Evolutionary conservation across 257 asterid species (phyloP).

Genomic region (Ocimum tenuiflorum): DNA sequence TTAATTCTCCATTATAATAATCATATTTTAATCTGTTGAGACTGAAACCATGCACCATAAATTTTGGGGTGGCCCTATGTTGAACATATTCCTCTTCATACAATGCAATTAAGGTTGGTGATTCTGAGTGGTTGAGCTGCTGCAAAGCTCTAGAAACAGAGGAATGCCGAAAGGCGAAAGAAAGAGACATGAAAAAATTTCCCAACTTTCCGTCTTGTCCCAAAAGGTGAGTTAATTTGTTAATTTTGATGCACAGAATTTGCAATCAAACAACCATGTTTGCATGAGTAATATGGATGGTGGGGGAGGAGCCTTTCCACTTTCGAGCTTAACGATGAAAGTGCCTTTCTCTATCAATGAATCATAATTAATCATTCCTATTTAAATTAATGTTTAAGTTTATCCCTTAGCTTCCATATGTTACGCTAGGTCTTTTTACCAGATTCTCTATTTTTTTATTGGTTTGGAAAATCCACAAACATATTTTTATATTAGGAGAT

Average conservation of each 20-base stretch:
- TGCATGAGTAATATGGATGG: constrained; percentile 18
- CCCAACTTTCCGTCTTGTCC: constrained; percentile 18
- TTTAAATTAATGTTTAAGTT: background rate
- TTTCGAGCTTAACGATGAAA: constrained; percentile 52
- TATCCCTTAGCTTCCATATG: background rate
- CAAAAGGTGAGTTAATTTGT: constrained; percentile 7
- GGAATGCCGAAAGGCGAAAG: constrained; percentile 17
- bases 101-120: no score
- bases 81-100: no score
- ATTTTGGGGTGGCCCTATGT: no score
- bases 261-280: background rate
- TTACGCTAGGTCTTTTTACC: constrained; percentile 21
- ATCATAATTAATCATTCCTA: background rate
- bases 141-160: constrained; percentile 29
- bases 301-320: constrained; percentile 39
- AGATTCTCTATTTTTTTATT: no score
- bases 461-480: no score
- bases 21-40: no score
- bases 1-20: no score
- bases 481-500: no score
- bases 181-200: constrained; percentile 23
- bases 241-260: constrained; percentile 23
- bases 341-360: constrained; percentile 38
- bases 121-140: no score
- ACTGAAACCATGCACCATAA: no score